Base-by-base conservation (phyloP, 2,329 filamentous ascomycete species). In the Pyrenophora tritici-repentis region DNA sequence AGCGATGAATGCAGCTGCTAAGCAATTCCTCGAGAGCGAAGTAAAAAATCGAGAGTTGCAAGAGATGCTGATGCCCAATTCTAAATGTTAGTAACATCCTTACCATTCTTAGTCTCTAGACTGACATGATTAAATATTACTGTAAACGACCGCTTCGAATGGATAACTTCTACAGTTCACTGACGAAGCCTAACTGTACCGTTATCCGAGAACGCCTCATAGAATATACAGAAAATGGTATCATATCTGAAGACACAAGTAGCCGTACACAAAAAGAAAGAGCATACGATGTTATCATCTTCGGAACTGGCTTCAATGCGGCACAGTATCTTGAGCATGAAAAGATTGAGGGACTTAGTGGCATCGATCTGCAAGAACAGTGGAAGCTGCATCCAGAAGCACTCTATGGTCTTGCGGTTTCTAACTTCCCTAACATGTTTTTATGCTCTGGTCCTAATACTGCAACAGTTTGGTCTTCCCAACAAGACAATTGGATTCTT, bases 131-230 rank as follows among this genome's bases (percentile, higher is more conserved):
- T 22, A 16, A 24, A 42, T 22, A 31, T 17, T 42, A 42, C 22
- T 42, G 39, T 14, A 42, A 42, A 42, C 39, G 39, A 42, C 39
- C 39, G 29, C 39, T 42, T 8, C 39, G 16, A 9, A 22, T 42
- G 7, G 39, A 42, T 12, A 32, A 32, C 9, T 31, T 42, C 13
- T 42, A 42, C 13, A n/a, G 20, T 6, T 20, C 39, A 2, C 22
- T 42, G 6, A 13, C 24, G 16, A 42, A 31, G 31, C 22, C 22
- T 3, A 42, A 42, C 39, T 42, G 39, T 14, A 42, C 39, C 5
- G 39, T 42, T 5, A 20, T 42, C 31, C 39, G 39, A 14, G 39
- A 42, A 42, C n/a, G 29, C 13, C 39, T 42, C 14, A 22, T 42
- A n/a, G 9, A 17, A 42, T 42, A 42, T 14, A 42, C 39, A 3